Conservation (phyloP, 73 alveolate genomes). For the Paramecium bursaria region DNA sequence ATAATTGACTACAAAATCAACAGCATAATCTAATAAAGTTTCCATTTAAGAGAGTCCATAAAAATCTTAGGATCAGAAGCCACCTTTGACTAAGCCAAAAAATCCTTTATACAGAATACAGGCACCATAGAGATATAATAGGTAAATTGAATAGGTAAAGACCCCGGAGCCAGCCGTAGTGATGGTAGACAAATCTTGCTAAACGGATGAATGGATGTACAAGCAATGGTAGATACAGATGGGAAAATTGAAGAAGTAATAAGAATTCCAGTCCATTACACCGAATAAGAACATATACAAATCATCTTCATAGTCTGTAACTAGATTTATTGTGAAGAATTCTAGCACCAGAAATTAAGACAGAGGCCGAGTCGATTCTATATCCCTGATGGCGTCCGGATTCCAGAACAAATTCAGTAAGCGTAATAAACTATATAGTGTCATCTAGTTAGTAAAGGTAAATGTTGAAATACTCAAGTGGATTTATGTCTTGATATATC, state of each 20-base stretch:
- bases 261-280: constrained; percentile 15
- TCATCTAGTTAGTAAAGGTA: constrained; percentile 55
- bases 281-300: constrained; percentile 41
- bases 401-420: constrained; percentile 35
- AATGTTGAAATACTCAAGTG: constrained; percentile 19
- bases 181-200: constrained; percentile 17
- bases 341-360: constrained; percentile 4
- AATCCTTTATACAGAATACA: neutral
- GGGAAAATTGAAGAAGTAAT: constrained; percentile 41
- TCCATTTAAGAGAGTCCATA: constrained; percentile 1
- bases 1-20: neutral
- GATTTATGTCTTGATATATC: constrained; percentile 27
- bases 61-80: constrained; percentile 2
- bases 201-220: constrained; percentile 62
- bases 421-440: neutral
- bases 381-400: constrained; percentile 37
- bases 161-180: neutral
- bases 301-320: constrained; percentile 42
- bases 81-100: constrained; percentile 27
- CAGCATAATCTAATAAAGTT: neutral
- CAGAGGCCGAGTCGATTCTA: constrained; percentile 46
- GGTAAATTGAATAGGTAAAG: constrained; percentile 5
- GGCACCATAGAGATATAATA: neutral
- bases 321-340: constrained; percentile 56
- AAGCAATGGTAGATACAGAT: constrained; percentile 34